Conservation (phyloP, 345 rosid species). For the Erucastrum elatum region DNA sequence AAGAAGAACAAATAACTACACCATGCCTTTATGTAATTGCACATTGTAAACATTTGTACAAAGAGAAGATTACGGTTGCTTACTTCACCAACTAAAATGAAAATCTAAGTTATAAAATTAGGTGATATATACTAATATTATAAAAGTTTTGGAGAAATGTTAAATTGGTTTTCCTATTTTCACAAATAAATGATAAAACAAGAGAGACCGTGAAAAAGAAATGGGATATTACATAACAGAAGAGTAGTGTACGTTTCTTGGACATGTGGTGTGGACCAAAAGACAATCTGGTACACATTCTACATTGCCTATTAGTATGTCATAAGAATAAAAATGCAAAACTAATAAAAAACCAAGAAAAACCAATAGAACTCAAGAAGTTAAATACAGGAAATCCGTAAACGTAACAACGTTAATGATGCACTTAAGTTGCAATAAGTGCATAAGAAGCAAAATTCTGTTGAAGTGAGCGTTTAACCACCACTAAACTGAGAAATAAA, state of each 20-base stretch:
- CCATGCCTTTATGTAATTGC: neutral
- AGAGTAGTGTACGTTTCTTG: constrained; percentile 1
- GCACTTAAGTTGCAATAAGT: too few species aligned
- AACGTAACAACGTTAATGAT: too few species aligned
- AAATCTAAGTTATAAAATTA: neutral
- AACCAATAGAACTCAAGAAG: too few species aligned
- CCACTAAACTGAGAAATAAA: too few species aligned
- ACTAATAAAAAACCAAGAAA: too few species aligned
- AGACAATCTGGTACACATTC: neutral
- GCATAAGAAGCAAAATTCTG: too few species aligned
- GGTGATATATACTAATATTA: neutral
- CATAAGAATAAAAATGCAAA: too few species aligned
- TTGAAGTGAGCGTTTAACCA: too few species aligned
- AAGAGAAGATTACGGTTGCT: neutral
- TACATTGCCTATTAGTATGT: too few species aligned
- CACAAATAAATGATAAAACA: neutral
- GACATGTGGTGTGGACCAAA: neutral
- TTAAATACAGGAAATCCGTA: too few species aligned
- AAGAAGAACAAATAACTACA: neutral
- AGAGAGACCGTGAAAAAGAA: neutral
- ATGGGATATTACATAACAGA: neutral
- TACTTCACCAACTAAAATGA: neutral
- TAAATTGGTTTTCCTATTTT: neutral
- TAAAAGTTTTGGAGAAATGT: neutral
- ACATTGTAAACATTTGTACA: neutral